Conservation (phyloP, 495 filamentous ascomycete genomes). For the Astrocystis sublimbata region DNA sequence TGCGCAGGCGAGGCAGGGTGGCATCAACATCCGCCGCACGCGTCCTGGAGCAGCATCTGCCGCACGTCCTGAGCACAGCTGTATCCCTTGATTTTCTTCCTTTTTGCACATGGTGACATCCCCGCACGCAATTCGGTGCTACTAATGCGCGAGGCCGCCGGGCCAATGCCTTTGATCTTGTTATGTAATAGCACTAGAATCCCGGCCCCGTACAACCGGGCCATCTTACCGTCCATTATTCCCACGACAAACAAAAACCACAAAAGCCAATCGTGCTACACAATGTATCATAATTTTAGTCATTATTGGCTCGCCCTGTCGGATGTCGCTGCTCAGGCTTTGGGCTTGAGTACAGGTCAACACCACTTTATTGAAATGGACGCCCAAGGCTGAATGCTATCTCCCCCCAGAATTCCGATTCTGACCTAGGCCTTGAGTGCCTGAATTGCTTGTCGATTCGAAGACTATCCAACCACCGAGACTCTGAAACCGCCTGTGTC, state of each 20-base stretch:
- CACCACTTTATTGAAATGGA: slow-evolving; percentile 19
- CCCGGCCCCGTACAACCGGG: slow-evolving; percentile 10
- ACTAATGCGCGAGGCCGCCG: slow-evolving; percentile 20
- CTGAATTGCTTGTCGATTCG: not conserved
- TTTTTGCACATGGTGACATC: slow-evolving; percentile 19
- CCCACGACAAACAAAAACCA: slow-evolving; percentile 14
- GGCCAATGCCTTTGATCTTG: slow-evolving; percentile 22
- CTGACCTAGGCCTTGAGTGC: slow-evolving; percentile 4
- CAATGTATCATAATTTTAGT: slow-evolving; percentile 18
- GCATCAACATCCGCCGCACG: too few relatives aligned
- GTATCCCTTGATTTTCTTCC: slow-evolving; percentile 1
- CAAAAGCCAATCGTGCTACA: slow-evolving; percentile 14
- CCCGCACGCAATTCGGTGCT: slow-evolving; percentile 23
- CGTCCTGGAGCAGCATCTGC: slow-evolving; percentile 1
- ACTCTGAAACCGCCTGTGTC: not conserved
- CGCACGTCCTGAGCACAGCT: slow-evolving; percentile 5
- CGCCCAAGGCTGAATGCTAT: not conserved
- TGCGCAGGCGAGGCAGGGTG: slow-evolving; percentile 6
- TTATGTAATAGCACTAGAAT: slow-evolving; percentile 24
- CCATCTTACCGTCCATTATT: slow-evolving; percentile 10
- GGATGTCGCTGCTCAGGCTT: slow-evolving; percentile 14
- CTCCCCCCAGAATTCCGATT: slow-evolving; percentile 2
- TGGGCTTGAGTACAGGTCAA: slow-evolving; percentile 13
- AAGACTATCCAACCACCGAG: not conserved
- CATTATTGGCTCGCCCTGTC: slow-evolving; percentile 11